Base-by-base conservation (phyloP, 306 rosid genomes). In the Citrullus colocynthis region DNA sequence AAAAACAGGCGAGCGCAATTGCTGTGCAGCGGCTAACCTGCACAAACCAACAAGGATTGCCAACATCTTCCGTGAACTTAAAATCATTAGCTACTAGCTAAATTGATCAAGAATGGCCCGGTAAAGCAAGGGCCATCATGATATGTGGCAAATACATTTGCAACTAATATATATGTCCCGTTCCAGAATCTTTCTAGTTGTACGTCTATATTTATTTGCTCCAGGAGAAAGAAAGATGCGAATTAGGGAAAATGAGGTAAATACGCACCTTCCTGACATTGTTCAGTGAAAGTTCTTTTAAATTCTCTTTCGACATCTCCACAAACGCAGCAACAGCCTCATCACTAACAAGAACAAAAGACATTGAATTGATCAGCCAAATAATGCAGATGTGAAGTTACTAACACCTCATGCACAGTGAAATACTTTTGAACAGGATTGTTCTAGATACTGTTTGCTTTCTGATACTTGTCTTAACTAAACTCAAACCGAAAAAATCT, bases 301-400 rank as follows among this genome's bases (percentile, higher is more conserved):
- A 83, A 77, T 56, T 62, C 71, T 66, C 88, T 79, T 93, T 97
- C 36, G 65, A 78, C n/a, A 82, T 85, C 82, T 86, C 91, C 77
- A 95, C 56, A 78, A 89, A 92, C 28, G 96, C 97, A 74, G 96
- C 96, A 80, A 95, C 78, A 66, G 97, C 90, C 78, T 89, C 93
- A 81, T 95, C 98, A 82, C 98, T 94, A 78, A 54, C 80, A 71
- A 51, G 41, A 78, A 77, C 41, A 83, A 76, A 34, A 1, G 7
- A 71, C 21, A 42, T 44, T 21, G 36, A 24, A 44, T 70, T 36
- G 7, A 42, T 48, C 76, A 71, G 58, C 41, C 41, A 48, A 48
- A 48, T 49, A 48, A 13, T 24, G 21, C 59, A 49, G 58, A 71
- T 18, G 6, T 24, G 4, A 48, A 48, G 56, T 12, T 24, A 20